phyloP scores from a whole-genome alignment of 1,284 basidiomycete genomes.

The Austroboletus niveus region DNA sequence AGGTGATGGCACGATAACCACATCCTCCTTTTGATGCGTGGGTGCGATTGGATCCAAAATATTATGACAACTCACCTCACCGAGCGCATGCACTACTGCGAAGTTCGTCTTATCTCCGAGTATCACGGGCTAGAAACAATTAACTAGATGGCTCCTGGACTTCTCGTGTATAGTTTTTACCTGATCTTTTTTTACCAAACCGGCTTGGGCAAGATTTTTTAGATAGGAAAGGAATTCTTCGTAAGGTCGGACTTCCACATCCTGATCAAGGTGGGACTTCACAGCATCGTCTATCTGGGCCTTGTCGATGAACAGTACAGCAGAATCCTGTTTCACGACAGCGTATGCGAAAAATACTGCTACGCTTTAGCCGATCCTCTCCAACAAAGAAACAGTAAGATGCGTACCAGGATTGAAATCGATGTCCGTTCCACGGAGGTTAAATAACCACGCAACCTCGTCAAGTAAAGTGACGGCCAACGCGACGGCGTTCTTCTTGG shows the following conservation, averaged over 20 bases:
- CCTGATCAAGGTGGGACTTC: slow-evolving; percentile 54
- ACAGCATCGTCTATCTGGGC: slow-evolving; percentile 61
- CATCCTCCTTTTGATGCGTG: slow-evolving; percentile 43
- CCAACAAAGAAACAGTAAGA: not conserved
- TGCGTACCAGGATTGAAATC: slow-evolving; percentile 78
- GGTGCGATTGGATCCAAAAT: slow-evolving; percentile 1
- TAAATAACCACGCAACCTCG: slow-evolving; percentile 93
- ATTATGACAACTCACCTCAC: slow-evolving; percentile 43
- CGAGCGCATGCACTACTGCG: slow-evolving; percentile 76
- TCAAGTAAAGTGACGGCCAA: slow-evolving; percentile 82
- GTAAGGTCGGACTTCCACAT: slow-evolving; percentile 74
- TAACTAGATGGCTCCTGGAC: not conserved
- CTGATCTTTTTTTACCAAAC: slow-evolving; percentile 46
- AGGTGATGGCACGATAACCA: slow-evolving; percentile 66
- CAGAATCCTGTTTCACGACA: slow-evolving; percentile 67
- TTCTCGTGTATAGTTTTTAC: slow-evolving; percentile 24
- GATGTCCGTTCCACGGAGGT: slow-evolving; percentile 91
- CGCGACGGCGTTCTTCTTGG: slow-evolving; percentile 63
- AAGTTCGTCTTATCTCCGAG: slow-evolving; percentile 74
- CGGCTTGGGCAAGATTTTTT: slow-evolving; percentile 45
- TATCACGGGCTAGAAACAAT: slow-evolving; percentile 50
- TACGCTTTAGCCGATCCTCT: not conserved
- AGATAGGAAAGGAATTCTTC: slow-evolving; percentile 64
- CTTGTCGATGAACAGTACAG: slow-evolving; percentile 74
- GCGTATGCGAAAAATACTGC: slow-evolving; percentile 94